These are phyloP conservation scores for Irpex lacteus DNA, from an alignment of 1,284 basidiomycete species.

Conservation along the genomic window DNA sequence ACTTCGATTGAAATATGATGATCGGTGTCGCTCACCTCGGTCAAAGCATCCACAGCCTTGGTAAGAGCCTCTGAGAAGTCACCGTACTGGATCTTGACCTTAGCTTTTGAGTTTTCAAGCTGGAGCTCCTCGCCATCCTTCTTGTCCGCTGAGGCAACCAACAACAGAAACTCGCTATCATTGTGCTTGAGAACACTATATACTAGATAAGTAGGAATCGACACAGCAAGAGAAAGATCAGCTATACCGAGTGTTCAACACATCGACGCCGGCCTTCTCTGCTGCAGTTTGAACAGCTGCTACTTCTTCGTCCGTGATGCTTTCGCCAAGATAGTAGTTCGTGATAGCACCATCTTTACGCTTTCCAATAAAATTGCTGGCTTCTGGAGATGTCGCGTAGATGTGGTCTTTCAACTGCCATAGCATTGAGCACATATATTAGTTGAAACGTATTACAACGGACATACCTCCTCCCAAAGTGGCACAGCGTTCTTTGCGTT, in stretches of 20 bases:
- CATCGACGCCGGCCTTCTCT: conserved; percentile 68
- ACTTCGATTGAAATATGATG: background rate
- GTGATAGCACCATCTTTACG: conserved; percentile 72
- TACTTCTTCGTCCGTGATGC: conserved; percentile 70
- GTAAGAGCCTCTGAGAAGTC: conserved; percentile 59
- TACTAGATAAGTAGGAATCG: background rate
- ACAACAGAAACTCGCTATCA: conserved; percentile 56
- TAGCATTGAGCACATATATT: background rate
- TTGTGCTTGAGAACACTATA: conserved; percentile 67
- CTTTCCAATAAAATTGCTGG: conserved; percentile 74
- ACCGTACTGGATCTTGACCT: conserved; percentile 68
- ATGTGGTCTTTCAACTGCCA: conserved; percentile 64
- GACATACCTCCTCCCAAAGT: conserved; percentile 60
- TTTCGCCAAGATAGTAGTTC: conserved; percentile 78
- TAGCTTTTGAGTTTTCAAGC: conserved; percentile 39
- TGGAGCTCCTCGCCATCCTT: conserved; percentile 45
- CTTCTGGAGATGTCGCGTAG: conserved; percentile 62
- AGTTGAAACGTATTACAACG: background rate
- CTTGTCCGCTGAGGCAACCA: conserved; percentile 66
- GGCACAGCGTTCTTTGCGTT: conserved; percentile 52
- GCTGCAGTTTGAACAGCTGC: conserved; percentile 69
- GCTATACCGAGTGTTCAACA: conserved; percentile 77
- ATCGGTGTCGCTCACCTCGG: conserved; percentile 43
- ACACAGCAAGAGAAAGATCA: background rate
- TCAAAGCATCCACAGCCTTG: conserved; percentile 54